Conservation (phyloP, 1,284 basidiomycete species). For the Trametes sp. region DNA sequence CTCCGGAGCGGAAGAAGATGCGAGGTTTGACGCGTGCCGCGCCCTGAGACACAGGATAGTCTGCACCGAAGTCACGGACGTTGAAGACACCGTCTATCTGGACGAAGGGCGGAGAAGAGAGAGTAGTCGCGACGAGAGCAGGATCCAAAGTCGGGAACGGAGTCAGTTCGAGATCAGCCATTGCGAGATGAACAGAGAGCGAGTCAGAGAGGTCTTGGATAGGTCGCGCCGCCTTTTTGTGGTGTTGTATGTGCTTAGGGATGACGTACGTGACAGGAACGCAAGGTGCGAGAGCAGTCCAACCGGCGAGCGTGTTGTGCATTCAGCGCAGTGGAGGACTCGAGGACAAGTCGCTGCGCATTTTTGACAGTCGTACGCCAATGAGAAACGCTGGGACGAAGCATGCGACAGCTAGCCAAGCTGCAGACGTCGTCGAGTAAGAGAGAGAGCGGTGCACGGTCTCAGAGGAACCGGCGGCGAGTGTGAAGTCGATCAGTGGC, state of each 20-base stretch:
- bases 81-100: slow-evolving; percentile 50
- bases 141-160: slow-evolving; percentile 3
- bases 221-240: background rate
- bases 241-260: background rate
- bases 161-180: background rate
- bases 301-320: background rate
- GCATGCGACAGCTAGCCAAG: too few species aligned
- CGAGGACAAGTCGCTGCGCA: background rate
- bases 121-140: slow-evolving; percentile 3
- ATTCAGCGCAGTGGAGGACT: background rate
- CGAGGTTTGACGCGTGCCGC: slow-evolving; percentile 39
- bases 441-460: too few species aligned
- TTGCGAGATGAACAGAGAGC: too few species aligned
- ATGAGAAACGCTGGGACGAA: too few species aligned
- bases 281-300: too few species aligned
- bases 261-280: too few species aligned
- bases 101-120: slow-evolving; percentile 48
- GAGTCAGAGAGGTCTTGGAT: too few species aligned
- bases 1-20: slow-evolving; percentile 50
- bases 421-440: too few species aligned
- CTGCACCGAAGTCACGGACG: slow-evolving; percentile 46
- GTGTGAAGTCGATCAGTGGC: too few species aligned
- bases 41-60: slow-evolving; percentile 28
- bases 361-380: too few species aligned
- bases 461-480: too few species aligned